Base-by-base conservation (phyloP, 805 yeast species). In the Kodamaea leandrae region DNA sequence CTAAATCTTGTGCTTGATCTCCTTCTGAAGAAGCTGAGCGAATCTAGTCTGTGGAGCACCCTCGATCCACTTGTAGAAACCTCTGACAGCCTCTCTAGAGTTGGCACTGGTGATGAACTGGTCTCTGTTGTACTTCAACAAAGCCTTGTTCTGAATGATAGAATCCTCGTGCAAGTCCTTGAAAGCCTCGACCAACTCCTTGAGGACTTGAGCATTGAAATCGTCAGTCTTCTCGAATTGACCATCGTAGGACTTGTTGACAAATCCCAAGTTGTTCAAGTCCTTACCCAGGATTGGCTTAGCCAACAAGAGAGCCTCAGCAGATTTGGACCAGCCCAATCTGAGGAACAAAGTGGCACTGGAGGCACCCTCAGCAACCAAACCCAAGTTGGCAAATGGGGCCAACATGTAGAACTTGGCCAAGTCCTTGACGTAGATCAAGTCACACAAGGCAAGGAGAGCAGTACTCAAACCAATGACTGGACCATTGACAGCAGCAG, bases 401-500 rank as follows among this genome's bases (percentile, higher is more conserved):
- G 81, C 74, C 53, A 82, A 74, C 47, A 87, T 55, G 54, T 63
- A 80, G 45, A 80, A 76, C 37, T 77, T 73, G 27, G 72, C 66
- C 34, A 72, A 76, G 52, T 81, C 78, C 49, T 72, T 76, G 10
- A 83, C 82, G 55, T 86, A 87, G 7, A 88, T 71, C 44, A 88
- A 70, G 61, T 88, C 96, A 61, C 85, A 79, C 40, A 84, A 64
- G n/a, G 83, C 76, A 9, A 86, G 81, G 39, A 88, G 60, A 0
- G 89, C 88, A 2, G 90, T 79, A 23, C 81, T 68, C 44, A 88
- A 71, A 0, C 96, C 96, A 44, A 88, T 75, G 4, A 80, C 95
- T 0, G 96, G 96, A 0, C 96, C 96, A 57, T 88, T 88, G 43
- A 88, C 68, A 3, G 88, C 90, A 32, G 78, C 77, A 19, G 80